Base-by-base conservation (phyloP, 495 filamentous ascomycete genomes). In the Penicillium coffeae region DNA sequence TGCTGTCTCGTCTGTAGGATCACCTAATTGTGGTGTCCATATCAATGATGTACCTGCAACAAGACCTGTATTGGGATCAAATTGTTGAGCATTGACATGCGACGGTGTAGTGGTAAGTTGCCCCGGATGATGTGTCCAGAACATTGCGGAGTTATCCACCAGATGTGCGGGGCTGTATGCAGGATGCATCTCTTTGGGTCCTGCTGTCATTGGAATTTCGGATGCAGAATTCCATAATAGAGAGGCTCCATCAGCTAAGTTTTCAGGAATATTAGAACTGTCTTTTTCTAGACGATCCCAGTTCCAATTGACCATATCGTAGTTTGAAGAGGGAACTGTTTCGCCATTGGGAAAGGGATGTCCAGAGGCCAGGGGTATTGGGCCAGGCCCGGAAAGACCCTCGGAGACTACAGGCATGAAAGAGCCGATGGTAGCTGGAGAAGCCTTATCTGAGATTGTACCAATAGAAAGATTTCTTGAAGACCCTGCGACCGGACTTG, bases 111-210 rank as follows among this genome's bases (percentile, higher is more conserved):
- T 37, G 7, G 14, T 45, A 2, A 51, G 2, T n/a, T 34, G 8
- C 10, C 48, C 37, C 4, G 44, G 35, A 21, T 48, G 39, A 19
- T 51, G 44, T 13, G 38, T 48, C 53, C 53, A 56, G 30, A 56
- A 56, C 1, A 43, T 19, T 0, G 53, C 48, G 5, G 53, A 37
- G 37, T 56, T 41, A 12, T 45, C 32, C 12, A 56, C 30, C 15
- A 49, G 45, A 34, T 42, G 39, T 9, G 34, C 40, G 6, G 30
- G 1, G 21, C 14, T 36, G 13, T 40, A 40, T 3, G 15, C 38
- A 0, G 18, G 4, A 1, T 38, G 41, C 3, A 21, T 13, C 37
- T 45, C 45, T 15, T 49, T 37, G 21, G 49, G 48, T 25, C 25
- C 45, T 16, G 49, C 48, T 7, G 21, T 10, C 4, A 30, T n/a